These are phyloP conservation scores for Syncephalastrum sp. DNA, from an alignment of 371 early-diverging fungal species.

Conservation along the genomic window DNA sequence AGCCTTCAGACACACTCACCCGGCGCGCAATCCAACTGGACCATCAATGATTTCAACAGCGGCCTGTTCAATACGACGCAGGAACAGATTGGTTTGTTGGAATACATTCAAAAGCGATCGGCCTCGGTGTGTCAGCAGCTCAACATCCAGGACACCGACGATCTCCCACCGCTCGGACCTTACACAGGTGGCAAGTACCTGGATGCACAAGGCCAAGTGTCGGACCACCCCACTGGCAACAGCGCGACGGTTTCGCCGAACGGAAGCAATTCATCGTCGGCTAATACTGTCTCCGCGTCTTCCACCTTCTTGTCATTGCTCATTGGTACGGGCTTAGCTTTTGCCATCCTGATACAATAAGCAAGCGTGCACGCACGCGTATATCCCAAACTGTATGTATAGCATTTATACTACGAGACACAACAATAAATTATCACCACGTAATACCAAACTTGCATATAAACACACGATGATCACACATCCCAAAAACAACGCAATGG, in stretches of 20 bases:
- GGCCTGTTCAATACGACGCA: conserved; percentile 31
- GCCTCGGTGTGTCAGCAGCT: conserved; percentile 31
- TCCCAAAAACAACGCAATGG: too few species aligned
- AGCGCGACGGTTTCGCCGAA: conserved; percentile 3
- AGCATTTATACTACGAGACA: too few species aligned
- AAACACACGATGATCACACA: too few species aligned
- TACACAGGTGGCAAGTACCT: conserved; percentile 29
- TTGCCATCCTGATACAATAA: too few species aligned
- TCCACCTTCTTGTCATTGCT: too few species aligned
- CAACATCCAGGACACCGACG: conserved; percentile 34
- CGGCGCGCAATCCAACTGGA: conserved; percentile 38
- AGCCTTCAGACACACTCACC: conserved; percentile 37
- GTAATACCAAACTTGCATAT: too few species aligned
- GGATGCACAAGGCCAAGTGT: conserved; percentile 28
- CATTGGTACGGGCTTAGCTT: too few species aligned
- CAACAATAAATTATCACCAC: too few species aligned
- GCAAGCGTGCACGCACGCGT: too few species aligned
- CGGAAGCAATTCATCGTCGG: conserved; percentile 2
- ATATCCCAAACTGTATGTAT: too few species aligned
- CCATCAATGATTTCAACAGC: conserved; percentile 39
- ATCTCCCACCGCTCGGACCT: conserved; percentile 34
- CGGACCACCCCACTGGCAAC: conserved; percentile 3
- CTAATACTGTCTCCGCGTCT: too few species aligned
- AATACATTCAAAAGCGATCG: conserved; percentile 35
- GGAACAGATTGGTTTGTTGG: conserved; percentile 22